Base-by-base conservation (phyloP, 2,329 filamentous ascomycete genomes). In the Grosmannia clavigera region DNA sequence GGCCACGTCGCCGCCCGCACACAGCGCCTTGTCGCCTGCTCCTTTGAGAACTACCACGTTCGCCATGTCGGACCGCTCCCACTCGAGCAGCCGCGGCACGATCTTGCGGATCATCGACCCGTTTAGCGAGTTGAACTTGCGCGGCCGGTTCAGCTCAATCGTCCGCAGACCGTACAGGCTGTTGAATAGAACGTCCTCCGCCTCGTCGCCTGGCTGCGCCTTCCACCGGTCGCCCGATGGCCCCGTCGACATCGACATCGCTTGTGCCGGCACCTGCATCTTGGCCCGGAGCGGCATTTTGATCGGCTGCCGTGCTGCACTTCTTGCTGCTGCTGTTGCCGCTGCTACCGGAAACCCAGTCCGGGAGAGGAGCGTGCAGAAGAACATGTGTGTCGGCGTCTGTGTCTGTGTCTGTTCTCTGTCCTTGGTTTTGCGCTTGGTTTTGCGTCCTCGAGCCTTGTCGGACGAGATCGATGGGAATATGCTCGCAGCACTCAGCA, bases 91-190 rank as follows among this genome's bases (percentile, higher is more conserved):
- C 61, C 94, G 83, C 27, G 92, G 92, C 55, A 91, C 78, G 67
- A 99, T 97, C 77, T 99, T 97, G 68, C 89, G 84, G 64, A 87
- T 88, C 95, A 99, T 99, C 61, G 92, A 96, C 58, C 81, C 88
- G 72, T 95, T 92, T 66, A 99, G 83, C 31, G 92, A 88, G 75
- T 99, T 97, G 71, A 91, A 81, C 77, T 96, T 96, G 70, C 82
- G 80, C 6, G 92, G 94, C 61, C 94, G 86, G 78, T 99, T 99
- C 66, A 99, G 87, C 76, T 96, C 88, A 69, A 99, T 86, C 66
- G 87, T 91, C 64, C 94, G 89, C 57, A 97, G 82, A 64, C 94
- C 94, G 74, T 94, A 96, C 67, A 87, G 81, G 70, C 84, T 90
- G 73, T 84, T 85, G 80, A 99, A 99, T 62, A 96, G 79, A 66